Conservation (phyloP, 2,329 filamentous ascomycete genomes). For the Fusarium oxysporum region DNA sequence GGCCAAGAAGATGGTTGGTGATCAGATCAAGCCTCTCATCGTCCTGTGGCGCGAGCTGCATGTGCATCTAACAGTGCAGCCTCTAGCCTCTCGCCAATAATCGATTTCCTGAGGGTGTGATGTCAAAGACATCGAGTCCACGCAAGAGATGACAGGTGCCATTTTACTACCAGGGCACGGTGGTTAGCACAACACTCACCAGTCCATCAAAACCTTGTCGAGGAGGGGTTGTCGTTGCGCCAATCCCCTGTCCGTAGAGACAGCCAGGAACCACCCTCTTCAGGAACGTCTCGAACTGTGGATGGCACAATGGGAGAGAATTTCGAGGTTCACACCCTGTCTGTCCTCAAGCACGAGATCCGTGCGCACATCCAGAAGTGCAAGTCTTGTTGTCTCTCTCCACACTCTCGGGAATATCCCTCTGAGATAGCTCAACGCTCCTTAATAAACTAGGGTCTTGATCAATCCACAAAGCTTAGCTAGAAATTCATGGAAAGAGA, state of each 20-base stretch:
- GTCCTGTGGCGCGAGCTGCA: slow-evolving; percentile 15
- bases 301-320: slow-evolving; percentile 17
- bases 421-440: slow-evolving; percentile 21
- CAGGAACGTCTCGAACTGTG: slow-evolving; percentile 31
- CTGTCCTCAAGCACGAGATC: slow-evolving; percentile 17
- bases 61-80: slow-evolving; percentile 12
- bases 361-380: slow-evolving; percentile 19
- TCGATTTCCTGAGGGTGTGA: slow-evolving; percentile 32
- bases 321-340: slow-evolving; percentile 20
- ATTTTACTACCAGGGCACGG: slow-evolving; percentile 22
- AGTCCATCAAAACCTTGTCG: slow-evolving; percentile 35
- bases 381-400: slow-evolving; percentile 12
- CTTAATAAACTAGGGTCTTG: not conserved
- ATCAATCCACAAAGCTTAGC: not conserved
- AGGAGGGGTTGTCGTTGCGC: slow-evolving; percentile 20
- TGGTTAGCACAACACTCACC: slow-evolving; percentile 3
- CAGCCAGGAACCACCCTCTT: slow-evolving; percentile 27
- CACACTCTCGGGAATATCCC: slow-evolving; percentile 5
- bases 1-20: slow-evolving; percentile 25
- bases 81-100: slow-evolving; percentile 4
- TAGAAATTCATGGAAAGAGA: not conserved
- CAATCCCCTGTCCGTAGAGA: slow-evolving; percentile 31
- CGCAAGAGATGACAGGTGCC: slow-evolving; percentile 29
- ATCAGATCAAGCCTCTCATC: slow-evolving; percentile 21
- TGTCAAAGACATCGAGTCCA: slow-evolving; percentile 30